phyloP scores from a whole-genome alignment of 2,329 filamentous ascomycete species.

The Trichoderma koningii region DNA sequence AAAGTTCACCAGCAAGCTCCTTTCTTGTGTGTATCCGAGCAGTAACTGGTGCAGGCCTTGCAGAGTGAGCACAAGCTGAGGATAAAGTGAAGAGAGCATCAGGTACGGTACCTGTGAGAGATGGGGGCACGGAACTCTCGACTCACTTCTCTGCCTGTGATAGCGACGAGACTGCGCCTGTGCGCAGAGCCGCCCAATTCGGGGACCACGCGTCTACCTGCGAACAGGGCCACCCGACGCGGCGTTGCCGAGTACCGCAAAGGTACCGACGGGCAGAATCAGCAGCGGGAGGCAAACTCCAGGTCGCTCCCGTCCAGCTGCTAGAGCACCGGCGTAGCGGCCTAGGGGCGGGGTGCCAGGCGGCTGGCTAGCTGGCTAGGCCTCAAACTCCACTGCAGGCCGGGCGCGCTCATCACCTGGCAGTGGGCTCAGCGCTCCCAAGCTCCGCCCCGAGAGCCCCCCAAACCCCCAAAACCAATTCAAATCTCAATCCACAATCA shows the following conservation, averaged over 20 bases:
- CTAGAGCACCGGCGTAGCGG: slow-evolving; percentile 15
- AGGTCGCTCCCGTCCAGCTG: not conserved
- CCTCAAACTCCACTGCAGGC: slow-evolving; percentile 24
- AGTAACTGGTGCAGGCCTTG: not conserved
- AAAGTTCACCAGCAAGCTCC: too few relatives aligned
- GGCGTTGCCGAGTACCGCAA: not conserved
- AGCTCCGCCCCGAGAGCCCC: slow-evolving; percentile 28
- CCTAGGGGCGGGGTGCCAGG: slow-evolving; percentile 26
- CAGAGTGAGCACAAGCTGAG: too few relatives aligned
- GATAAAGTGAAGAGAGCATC: too few relatives aligned
- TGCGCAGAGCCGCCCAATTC: not conserved
- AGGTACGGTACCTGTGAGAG: not conserved
- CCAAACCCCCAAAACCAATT: slow-evolving; percentile 29
- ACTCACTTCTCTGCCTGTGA: not conserved
- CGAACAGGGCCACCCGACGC: too few relatives aligned
- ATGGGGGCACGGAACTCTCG: not conserved
- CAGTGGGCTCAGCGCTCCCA: slow-evolving; percentile 10
- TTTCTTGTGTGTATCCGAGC: not conserved
- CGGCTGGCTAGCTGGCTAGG: slow-evolving; percentile 21
- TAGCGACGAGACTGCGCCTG: not conserved
- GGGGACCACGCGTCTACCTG: not conserved
- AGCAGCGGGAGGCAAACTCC: not conserved
- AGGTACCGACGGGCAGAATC: not conserved
- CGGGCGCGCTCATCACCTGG: slow-evolving; percentile 23
- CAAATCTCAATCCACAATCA: slow-evolving; percentile 36